These are phyloP conservation scores for Metschnikowia drakensbergensis DNA, from an alignment of 805 yeast genomes.

Conservation along the genomic window DNA sequence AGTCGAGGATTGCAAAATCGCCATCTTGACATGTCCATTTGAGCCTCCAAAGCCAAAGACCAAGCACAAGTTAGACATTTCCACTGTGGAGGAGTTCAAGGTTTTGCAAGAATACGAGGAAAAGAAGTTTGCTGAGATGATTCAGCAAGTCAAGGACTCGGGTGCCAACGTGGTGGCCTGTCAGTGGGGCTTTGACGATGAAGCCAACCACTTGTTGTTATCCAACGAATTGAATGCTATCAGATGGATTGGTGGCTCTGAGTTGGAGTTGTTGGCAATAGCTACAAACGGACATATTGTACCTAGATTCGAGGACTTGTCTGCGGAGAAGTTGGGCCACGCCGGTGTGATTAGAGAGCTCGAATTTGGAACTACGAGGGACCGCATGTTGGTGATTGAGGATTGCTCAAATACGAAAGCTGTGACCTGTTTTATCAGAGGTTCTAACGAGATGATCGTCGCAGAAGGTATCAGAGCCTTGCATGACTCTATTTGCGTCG, in stretches of 20 bases:
- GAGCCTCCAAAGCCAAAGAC: conserved; percentile 99
- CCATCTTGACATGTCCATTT: conserved; percentile 96
- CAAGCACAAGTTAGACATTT: conserved; percentile 91
- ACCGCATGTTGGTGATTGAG: conserved; percentile 92
- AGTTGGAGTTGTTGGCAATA: conserved; percentile 90
- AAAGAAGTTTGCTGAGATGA: conserved; percentile 87
- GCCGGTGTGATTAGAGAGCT: conserved; percentile 85
- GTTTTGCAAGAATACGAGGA: conserved; percentile 90
- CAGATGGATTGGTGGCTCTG: conserved; percentile 99
- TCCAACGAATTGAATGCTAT: conserved; percentile 91
- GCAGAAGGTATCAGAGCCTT: conserved; percentile 96
- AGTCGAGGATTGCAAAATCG: conserved; percentile 76
- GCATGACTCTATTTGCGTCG: conserved; percentile 96
- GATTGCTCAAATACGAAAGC: conserved; percentile 83
- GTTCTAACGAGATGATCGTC: conserved; percentile 95
- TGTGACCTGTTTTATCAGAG: conserved; percentile 90
- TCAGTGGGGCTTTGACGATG: conserved; percentile 99
- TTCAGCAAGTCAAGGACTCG: conserved; percentile 72
- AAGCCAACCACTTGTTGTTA: conserved; percentile 88
- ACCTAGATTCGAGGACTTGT: conserved; percentile 91
- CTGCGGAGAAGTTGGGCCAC: conserved; percentile 74
- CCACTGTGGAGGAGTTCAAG: conserved; percentile 90
- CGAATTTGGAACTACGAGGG: conserved; percentile 94
- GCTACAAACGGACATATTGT: conserved; percentile 97
- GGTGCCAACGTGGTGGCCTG: conserved; percentile 97